Conservation (phyloP, 2,329 filamentous ascomycete species). For the Eurotiales sp. region DNA sequence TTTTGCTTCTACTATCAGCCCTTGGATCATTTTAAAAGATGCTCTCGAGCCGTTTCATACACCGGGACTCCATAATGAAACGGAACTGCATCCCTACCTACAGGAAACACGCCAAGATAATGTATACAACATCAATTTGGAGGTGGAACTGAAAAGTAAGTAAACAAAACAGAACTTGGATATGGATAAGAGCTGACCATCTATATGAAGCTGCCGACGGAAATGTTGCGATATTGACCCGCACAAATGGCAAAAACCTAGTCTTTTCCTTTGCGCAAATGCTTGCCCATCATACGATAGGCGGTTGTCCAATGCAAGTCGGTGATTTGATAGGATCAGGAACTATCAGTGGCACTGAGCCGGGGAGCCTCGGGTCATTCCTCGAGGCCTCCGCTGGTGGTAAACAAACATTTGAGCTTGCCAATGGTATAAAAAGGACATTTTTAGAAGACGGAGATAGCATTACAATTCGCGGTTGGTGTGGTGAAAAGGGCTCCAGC, state of each 20-base stretch:
- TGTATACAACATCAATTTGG: too few relatives aligned
- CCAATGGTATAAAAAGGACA: neutral
- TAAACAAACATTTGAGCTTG: neutral
- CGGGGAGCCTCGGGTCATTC: neutral
- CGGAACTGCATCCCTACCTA: too few relatives aligned
- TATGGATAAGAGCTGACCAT: too few relatives aligned
- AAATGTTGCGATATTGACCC: too few relatives aligned
- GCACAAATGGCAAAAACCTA: too few relatives aligned
- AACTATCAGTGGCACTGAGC: neutral
- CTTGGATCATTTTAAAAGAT: neutral
- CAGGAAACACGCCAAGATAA: too few relatives aligned
- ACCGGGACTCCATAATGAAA: neutral
- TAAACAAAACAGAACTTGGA: too few relatives aligned
- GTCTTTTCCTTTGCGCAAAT: too few relatives aligned
- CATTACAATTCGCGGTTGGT: neutral
- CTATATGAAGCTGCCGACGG: too few relatives aligned
- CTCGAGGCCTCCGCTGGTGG: neutral
- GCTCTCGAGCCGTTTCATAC: neutral
- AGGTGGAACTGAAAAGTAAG: too few relatives aligned
- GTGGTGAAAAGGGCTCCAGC: neutral
- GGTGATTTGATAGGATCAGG: constrained; percentile 2
- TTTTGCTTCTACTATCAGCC: neutral
- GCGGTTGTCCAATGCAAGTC: neutral
- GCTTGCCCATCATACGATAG: neutral
- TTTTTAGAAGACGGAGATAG: constrained; percentile 1